Base-by-base conservation (phyloP, 306 rosid species). In the Vicia villosa region DNA sequence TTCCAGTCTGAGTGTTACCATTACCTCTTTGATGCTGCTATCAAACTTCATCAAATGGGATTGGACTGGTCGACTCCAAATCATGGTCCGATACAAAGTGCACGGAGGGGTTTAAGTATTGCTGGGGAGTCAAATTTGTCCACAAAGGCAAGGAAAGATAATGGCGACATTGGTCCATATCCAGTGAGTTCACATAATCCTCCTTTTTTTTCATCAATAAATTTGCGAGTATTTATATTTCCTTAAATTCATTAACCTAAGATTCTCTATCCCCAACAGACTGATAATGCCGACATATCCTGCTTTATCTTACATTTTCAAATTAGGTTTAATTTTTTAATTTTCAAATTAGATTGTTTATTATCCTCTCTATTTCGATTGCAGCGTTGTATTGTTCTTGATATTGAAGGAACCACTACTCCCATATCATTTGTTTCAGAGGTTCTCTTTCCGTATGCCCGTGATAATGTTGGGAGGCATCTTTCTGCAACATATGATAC, bases 391-490 rank as follows among this genome's bases (percentile, higher is more conserved):
- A 61, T 94, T 85, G 89, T 94, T 86, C 99, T 94, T 69, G 99
- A 94, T 86, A 91, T 94, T 47, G 99, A 94, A 73, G 99, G 99
- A 74, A 91, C 99, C 62, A 94, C 99, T 46, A 91, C 96, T 63
- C 99, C 99, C 17, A 94, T 94, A 77, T 90, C 99, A 19, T 94
- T 94, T 74, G 99, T 94, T 66, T 57, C 95, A 16, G 99, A 91
- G 62, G 89, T 91, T 78, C 99, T 94, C 69, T 94, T 94, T 81
- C 96, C 97, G 10, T 94, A 88, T 79, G 99, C 99, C 43, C 88
- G 89, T 64, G 83, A 86, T 72, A 90, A 88, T 80, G 97, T 90
- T 77, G 88, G 80, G 64, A 94, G 84, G 83, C 97, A 94, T 77
- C 87, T 94, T 70, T 84, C 83, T 62, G 85, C 82, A 28, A 88